A percentile compares a stretch with the other conserved stretches of the same genome.
phyloP scores from a whole-genome alignment of 257 asterid species.

The Eucommia ulmoides region DNA sequence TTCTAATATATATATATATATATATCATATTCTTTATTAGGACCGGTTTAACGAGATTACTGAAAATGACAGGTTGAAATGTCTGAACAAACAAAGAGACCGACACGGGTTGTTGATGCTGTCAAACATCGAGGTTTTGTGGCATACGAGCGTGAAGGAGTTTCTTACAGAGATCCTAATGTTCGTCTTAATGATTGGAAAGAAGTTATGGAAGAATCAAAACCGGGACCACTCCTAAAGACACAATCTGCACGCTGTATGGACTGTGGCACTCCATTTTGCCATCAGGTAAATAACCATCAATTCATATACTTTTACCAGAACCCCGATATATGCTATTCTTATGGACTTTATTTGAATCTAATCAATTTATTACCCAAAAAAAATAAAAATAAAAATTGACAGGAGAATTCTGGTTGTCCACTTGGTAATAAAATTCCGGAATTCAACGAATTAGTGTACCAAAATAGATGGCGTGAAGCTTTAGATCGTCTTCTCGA shows the following conservation, averaged over 20 bases:
- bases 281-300: constrained; percentile 96
- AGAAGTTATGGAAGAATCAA: constrained; percentile 74
- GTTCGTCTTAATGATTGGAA: constrained; percentile 80
- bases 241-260: constrained; percentile 99
- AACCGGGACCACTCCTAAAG: constrained; percentile 80
- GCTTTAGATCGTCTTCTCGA: constrained; percentile 96
- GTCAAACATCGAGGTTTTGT: constrained; percentile 83
- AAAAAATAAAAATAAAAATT: constrained; percentile 1
- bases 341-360: no score
- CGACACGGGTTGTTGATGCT: constrained; percentile 61
- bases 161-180: constrained; percentile 75
- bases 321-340: no score
- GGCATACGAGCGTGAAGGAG: constrained; percentile 81
- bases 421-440: constrained; percentile 99
- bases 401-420: constrained; percentile 94
- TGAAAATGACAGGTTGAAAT: constrained; percentile 43
- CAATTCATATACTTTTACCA: no score
- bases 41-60: no score
- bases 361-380: no score
- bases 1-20: no score
- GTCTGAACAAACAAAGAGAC: constrained; percentile 35
- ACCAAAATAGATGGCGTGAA: constrained; percentile 98
- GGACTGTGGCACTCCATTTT: constrained; percentile 99
- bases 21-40: no score
- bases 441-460: constrained; percentile 92